phyloP scores from a whole-genome alignment of 2,329 filamentous ascomycete species.

The Dactylellina leptospora region DNA sequence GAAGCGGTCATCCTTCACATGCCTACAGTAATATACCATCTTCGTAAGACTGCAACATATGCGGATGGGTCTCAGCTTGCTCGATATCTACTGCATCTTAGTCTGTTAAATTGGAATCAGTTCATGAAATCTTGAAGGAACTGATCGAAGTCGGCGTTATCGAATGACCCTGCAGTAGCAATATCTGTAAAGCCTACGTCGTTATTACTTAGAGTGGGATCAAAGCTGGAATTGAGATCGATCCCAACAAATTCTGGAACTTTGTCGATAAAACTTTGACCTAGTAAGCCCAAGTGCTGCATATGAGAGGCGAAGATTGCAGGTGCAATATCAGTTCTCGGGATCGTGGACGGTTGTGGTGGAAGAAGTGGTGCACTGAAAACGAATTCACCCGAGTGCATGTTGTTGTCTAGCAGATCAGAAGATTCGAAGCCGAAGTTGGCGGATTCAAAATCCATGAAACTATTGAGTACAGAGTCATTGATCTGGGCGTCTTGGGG shows the following conservation, averaged over 20 bases:
- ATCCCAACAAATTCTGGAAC: slow-evolving; percentile 37
- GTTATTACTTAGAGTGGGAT: slow-evolving; percentile 12
- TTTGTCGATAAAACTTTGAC: slow-evolving; percentile 28
- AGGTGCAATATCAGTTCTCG: slow-evolving; percentile 19
- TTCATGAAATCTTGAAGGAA: slow-evolving; percentile 38
- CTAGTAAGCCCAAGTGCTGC: slow-evolving; percentile 24
- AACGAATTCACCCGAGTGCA: slow-evolving; percentile 26
- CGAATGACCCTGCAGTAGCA: slow-evolving; percentile 13
- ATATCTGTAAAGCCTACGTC: slow-evolving; percentile 16
- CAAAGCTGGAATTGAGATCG: slow-evolving; percentile 3
- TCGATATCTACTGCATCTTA: slow-evolving; percentile 3
- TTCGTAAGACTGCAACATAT: background rate
- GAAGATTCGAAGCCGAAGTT: slow-evolving; percentile 14
- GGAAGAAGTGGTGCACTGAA: slow-evolving; percentile 26
- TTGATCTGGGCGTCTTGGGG: background rate
- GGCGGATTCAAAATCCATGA: slow-evolving; percentile 37
- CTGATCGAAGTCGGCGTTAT: slow-evolving; percentile 31
- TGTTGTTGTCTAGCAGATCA: background rate
- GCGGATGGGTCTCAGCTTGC: slow-evolving; percentile 6
- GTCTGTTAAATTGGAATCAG: slow-evolving; percentile 18
- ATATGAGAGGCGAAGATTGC: slow-evolving; percentile 32
- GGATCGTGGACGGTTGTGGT: slow-evolving; percentile 25
- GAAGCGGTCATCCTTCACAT: slow-evolving; percentile 27
- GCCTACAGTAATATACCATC: slow-evolving; percentile 30
- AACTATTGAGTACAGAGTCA: slow-evolving; percentile 34